A percentile compares a stretch with the other conserved stretches of the same genome.
phyloP scores from a whole-genome alignment of 768 basidiomycete genomes.

The Podaxis sp. region DNA sequence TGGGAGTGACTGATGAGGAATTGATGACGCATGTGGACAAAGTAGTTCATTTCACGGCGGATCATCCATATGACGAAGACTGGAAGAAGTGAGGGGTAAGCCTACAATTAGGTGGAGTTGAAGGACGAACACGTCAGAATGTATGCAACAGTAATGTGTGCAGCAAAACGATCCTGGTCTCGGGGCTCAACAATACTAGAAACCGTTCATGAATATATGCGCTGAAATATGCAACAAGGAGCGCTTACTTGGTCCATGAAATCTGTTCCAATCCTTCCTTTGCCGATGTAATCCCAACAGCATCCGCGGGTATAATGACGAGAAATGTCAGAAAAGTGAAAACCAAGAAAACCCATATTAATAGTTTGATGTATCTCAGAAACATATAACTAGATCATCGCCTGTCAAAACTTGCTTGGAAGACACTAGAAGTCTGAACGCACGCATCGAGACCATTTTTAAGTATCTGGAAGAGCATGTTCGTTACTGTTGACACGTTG shows the following conservation, averaged over 20 bases:
- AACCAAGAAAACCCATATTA: conserved; percentile 54
- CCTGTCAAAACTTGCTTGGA: background rate
- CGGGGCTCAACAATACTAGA: conserved; percentile 33
- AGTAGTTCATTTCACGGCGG: conserved; percentile 54
- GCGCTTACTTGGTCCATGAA: conserved; percentile 49
- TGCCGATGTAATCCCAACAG: conserved; percentile 36
- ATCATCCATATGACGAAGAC: conserved; percentile 64
- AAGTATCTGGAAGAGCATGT: conserved; percentile 34
- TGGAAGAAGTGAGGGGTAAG: conserved; percentile 21
- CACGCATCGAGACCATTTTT: conserved; percentile 71
- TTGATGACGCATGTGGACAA: conserved; percentile 52
- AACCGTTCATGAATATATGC: background rate
- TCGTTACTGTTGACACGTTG: background rate
- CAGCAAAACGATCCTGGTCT: conserved; percentile 46
- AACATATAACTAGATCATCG: conserved; percentile 44
- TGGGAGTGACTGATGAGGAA: conserved; percentile 61
- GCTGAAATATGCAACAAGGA: background rate
- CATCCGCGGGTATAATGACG: conserved; percentile 58
- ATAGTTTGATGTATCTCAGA: conserved; percentile 59
- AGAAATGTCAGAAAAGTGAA: conserved; percentile 60
- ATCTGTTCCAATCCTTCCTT: conserved; percentile 39
- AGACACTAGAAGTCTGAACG: conserved; percentile 14
- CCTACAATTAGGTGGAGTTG: conserved; percentile 2
- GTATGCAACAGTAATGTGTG: conserved; percentile 56
- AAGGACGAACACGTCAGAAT: conserved; percentile 42